A percentile compares a stretch with the other conserved stretches of the same genome.
Evolutionary conservation across 1,284 basidiomycete genomes (phyloP).

Genomic region (Marasmius tenuissimus): DNA sequence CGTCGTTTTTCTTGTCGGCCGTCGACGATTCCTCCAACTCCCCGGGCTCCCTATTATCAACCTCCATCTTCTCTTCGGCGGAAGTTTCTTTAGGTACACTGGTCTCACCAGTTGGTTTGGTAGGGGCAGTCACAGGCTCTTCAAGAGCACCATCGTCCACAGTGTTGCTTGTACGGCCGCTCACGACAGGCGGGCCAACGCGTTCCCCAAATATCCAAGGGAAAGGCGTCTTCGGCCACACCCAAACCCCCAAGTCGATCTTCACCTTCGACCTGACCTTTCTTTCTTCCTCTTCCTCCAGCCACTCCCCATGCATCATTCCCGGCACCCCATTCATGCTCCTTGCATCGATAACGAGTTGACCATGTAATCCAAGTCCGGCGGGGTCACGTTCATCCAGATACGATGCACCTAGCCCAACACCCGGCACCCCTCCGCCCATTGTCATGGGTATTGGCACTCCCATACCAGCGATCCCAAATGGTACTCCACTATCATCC

Average conservation of each 20-base stretch:
- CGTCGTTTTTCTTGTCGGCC: neutral
- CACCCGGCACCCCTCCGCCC: neutral
- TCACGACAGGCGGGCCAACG: neutral
- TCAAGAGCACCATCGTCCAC: neutral
- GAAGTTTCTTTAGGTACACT: no score
- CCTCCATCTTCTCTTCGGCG: slow-evolving; percentile 11
- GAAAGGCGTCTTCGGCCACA: slow-evolving; percentile 53
- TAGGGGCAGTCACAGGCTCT: neutral
- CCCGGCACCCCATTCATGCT: neutral
- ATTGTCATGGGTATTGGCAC: neutral
- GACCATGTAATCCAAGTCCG: neutral
- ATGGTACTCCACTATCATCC: neutral
- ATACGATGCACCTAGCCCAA: neutral
- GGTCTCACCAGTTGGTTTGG: slow-evolving; percentile 4
- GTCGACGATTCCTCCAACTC: slow-evolving; percentile 4
- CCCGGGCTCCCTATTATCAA: slow-evolving; percentile 10
- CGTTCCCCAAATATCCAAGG: slow-evolving; percentile 44
- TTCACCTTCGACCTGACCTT: slow-evolving; percentile 35
- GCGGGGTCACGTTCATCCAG: neutral
- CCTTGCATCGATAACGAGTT: neutral
- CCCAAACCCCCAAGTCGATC: slow-evolving; percentile 65
- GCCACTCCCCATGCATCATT: neutral
- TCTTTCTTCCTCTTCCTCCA: slow-evolving; percentile 3
- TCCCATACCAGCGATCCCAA: neutral
- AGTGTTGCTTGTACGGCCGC: slow-evolving; percentile 20